Evolutionary conservation across 192 early-diverging fungal genomes (phyloP).

Genomic region (Umbelopsis isabellina): DNA sequence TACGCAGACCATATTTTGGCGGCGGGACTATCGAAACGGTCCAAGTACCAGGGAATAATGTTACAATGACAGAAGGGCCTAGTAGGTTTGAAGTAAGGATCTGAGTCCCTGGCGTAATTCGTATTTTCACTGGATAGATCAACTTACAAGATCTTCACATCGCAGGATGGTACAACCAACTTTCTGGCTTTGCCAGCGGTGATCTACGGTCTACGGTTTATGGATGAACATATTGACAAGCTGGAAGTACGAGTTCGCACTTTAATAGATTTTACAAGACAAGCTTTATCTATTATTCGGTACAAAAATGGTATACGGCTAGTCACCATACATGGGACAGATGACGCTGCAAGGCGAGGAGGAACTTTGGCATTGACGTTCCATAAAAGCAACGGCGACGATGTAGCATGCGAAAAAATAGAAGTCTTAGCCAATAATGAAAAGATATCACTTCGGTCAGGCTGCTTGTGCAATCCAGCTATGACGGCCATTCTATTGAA

Average conservation of each 20-base stretch:
- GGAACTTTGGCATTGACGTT: slow-evolving; percentile 2
- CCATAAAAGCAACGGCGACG: neutral
- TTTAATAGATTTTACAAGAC: neutral
- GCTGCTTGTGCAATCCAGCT: slow-evolving; percentile 15
- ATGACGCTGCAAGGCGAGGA: neutral
- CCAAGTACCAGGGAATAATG: neutral
- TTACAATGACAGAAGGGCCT: slow-evolving; percentile 2
- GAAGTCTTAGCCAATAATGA: neutral
- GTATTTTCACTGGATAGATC: no score
- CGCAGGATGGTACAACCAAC: slow-evolving; percentile 13
- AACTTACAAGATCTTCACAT: neutral
- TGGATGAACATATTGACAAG: neutral
- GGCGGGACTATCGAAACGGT: slow-evolving; percentile 10
- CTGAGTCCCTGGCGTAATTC: neutral
- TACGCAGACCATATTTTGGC: slow-evolving; percentile 15
- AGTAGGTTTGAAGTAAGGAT: neutral
- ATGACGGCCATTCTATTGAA: neutral
- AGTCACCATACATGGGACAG: slow-evolving; percentile 2
- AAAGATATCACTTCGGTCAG: slow-evolving; percentile 15
- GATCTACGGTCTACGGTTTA: neutral
- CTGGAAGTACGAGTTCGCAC: neutral
- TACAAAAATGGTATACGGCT: neutral
- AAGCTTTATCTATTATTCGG: neutral
- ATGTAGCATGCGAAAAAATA: neutral
- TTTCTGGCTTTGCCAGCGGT: neutral